Evolutionary conservation across 2,329 filamentous ascomycete genomes (phyloP), one percentile per base, ranked within the genome.

Genomic region (Colletotrichum truncatum): DNA sequence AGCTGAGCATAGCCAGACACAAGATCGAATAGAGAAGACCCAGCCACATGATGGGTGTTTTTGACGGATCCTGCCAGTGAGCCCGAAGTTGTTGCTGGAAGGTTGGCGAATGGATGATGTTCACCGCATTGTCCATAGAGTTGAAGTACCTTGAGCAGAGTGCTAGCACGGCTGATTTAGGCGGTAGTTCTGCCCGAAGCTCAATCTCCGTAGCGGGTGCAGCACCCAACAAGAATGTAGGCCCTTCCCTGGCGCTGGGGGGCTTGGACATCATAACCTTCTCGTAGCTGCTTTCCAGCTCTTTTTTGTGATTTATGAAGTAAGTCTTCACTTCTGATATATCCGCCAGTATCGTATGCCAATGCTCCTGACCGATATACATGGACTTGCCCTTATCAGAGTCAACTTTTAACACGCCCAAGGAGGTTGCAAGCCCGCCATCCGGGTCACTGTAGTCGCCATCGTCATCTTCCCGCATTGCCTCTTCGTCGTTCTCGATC

Each of bases 281-380:
- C 71, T 92, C 89, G 70, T 93, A 89, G 71, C 94, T 94, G 64
- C 89, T 90, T 74, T 97, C 93, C 65, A 95, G 85, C 69, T 98
- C 94, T 74, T 96, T 94, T 76, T 96, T 97, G 78, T 98, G 93
- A 34, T 86, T 88, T 16, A 81, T 80, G 73, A 97, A 98, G 79
- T 96, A 98, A 70, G 91, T 94, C 75, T 95, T 97, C 25, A 99
- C 95, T 80, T 99, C 96, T 9, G 93, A 85, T 68, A 99, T 96
- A 77, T 94, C 92, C 70, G 88, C 85, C 58, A 97, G 80, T 56
- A 97, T 88, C 38, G 90, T 88, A 71, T 92, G 90, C 93, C 93
- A 97, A 76, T 96, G 92, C 59, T 92, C 90, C 69, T 93, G 91
- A 60, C 93, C 93, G 67, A 95, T 82, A 74, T 96, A 97, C 80